Base-by-base conservation (phyloP, 495 filamentous ascomycete species). In the Xylona heveae region DNA sequence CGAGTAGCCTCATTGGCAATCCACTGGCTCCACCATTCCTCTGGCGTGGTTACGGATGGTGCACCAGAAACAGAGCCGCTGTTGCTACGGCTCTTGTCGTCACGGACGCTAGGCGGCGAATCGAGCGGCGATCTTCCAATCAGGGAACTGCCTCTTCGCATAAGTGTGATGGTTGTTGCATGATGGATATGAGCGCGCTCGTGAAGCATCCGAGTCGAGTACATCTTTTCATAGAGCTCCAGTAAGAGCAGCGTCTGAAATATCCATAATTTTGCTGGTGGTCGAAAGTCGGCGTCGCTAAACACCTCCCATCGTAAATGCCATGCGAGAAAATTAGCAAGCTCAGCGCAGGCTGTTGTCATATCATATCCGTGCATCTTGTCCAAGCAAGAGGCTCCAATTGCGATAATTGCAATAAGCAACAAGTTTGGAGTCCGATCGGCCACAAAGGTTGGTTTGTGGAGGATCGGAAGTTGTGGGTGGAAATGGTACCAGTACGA, bases 141-240 rank as follows among this genome's bases (percentile, higher is more conserved):
- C 15, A 97, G 57, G 6, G 85, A 91, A 44, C 78, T 75, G 8
- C 88, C 88, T 33, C 88, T 65, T 19, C 88, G 74, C 85, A 97
- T 94, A 28, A 97, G 56, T 0, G 84, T 93, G 32, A 97, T 66
- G 0, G 85, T 93, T 0, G 88, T 93, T 16, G 84, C 90, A 49
- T 97, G 88, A 38, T 94, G 85, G 22, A 97, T 93, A 41, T 95
- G 88, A 5, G 85, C 88, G 38, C 88, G 70, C 53, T 97, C 88
- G 52, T 97, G 88, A 17, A 95, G 62, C 23, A 78, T 71, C 28
- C 83, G 64, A 1, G 82, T 92, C 17, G 81, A 82, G 47, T 84
- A 93, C 69, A 88, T 81, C 60, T 97, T 97, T 55, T 97, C 88
- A 48, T 88, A 94, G 0, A 92, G 60, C 44, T 97, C 88, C 26